A percentile compares a stretch with the other conserved stretches of the same genome.
Evolutionary conservation across 495 filamentous ascomycete genomes (phyloP).

Genomic region (Talaromyces wortmannii): DNA sequence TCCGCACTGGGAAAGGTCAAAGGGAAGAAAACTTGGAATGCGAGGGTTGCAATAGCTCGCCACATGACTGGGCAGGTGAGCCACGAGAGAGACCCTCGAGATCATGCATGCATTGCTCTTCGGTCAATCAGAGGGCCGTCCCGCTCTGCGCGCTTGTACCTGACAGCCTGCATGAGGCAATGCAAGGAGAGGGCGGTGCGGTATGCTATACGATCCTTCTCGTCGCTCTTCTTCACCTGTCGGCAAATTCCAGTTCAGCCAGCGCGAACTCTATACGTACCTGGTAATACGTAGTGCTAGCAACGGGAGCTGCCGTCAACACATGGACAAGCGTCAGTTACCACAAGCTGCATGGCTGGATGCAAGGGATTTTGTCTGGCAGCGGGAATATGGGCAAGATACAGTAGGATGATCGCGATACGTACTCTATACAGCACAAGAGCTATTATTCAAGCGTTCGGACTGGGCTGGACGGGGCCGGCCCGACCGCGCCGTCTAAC

Average conservation of each 20-base stretch:
- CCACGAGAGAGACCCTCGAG: background rate
- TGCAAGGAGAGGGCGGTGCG: background rate
- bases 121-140: background rate
- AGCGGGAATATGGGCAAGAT: no score
- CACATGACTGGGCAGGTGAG: background rate
- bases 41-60: slow-evolving; percentile 1
- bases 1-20: background rate
- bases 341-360: background rate
- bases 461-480: background rate
- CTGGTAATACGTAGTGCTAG: background rate
- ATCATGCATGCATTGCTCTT: background rate
- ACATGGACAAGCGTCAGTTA: background rate
- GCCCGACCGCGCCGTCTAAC: background rate
- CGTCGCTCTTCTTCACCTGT: background rate
- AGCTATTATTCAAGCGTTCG: background rate
- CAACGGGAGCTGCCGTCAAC: background rate
- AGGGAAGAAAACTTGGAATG: slow-evolving; percentile 5
- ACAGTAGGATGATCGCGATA: no score
- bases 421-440: no score
- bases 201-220: background rate
- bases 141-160: background rate
- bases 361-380: background rate
- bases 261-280: background rate
- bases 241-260: background rate
- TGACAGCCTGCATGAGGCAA: slow-evolving; percentile 3